Conservation (phyloP, 805 yeast genomes). For the Candida verbasci region DNA sequence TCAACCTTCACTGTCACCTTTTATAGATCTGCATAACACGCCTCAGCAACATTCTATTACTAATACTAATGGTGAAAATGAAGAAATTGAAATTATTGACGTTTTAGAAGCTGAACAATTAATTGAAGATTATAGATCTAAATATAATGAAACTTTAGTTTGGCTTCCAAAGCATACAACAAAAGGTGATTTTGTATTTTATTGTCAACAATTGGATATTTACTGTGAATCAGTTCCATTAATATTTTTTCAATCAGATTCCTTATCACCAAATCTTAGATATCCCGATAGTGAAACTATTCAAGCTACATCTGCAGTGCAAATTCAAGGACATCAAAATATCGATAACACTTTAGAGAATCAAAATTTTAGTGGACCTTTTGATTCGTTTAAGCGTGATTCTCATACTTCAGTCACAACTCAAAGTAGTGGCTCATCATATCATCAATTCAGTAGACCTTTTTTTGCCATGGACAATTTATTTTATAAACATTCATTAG, state of each 20-base stretch:
- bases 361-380: conserved; percentile 14
- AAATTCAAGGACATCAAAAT: conserved; percentile 7
- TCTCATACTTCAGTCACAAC: conserved; percentile 32
- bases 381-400: conserved; percentile 33
- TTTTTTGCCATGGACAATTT: conserved; percentile 36
- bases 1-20: conserved; percentile 2
- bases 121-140: conserved; percentile 18
- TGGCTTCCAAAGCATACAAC: conserved; percentile 64
- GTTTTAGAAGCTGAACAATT: conserved; percentile 27
- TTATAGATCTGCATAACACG: conserved; percentile 5
- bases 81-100: conserved; percentile 9
- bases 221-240: conserved; percentile 59
- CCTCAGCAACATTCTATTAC: conserved; percentile 11
- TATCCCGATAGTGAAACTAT: conserved; percentile 23
- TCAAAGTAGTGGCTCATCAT: conserved; percentile 24
- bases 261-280: conserved; percentile 18
- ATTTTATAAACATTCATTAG: conserved; percentile 58
- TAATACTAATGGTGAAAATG: conserved; percentile 9
- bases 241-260: conserved; percentile 21
- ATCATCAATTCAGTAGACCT: conserved; percentile 40
- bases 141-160: conserved; percentile 17
- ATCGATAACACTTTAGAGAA: conserved; percentile 7
- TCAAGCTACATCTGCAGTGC: conserved; percentile 14
- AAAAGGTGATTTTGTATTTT: conserved; percentile 53
- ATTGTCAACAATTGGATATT: conserved; percentile 55